Evolutionary conservation across 306 rosid genomes (phyloP), one percentile per base, ranked within the genome.

Genomic region (Sechiopsis laciniata): DNA sequence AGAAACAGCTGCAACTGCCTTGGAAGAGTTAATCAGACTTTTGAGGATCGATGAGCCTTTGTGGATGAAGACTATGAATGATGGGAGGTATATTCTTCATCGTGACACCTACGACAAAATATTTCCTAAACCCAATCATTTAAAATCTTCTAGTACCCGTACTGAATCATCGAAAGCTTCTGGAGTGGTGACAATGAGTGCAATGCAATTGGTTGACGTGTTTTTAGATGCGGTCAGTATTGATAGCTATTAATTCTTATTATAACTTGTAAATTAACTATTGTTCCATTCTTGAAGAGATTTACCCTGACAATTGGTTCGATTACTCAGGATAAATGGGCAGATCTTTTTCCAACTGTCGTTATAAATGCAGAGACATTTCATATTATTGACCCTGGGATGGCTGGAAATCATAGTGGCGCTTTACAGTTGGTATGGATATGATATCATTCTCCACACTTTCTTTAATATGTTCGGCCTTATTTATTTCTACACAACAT

Each of bases 91-190:
- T 42, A 7, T 78, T 51, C 84, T 92, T 76, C 83, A 79, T 22
- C 84, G 83, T 3, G 84, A 84, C 1, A 66, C 17, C 46, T 92
- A 92, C n/a, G 85, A 79, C 1, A 78, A 29, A 51, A 54, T 74
- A 0, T 86, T 79, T 45, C 77, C 64, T 1, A 81, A 56, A 68
- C 51, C 48, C 45, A 77, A 40, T 63, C 73, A 45, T 73, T 83
- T 82, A 14, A 78, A 10, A 2, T 66, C 54, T 6, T 16, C 82
- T 16, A 50, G 20, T 62, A 82, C 75, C 0, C 79, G 74, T 2
- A 22, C 63, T 0, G 97, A 92, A 73, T 71, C 96, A 19, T 85
- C 97, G 0, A 92, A 87, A 82, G 85, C 86, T 71, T 83, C 86
- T 0, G 76, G 77, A 74, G 55, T 75, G 5, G 95, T 88, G 57